Conservation (phyloP, 176 grass and related monocot genomes). For the Oryza nivara region DNA sequence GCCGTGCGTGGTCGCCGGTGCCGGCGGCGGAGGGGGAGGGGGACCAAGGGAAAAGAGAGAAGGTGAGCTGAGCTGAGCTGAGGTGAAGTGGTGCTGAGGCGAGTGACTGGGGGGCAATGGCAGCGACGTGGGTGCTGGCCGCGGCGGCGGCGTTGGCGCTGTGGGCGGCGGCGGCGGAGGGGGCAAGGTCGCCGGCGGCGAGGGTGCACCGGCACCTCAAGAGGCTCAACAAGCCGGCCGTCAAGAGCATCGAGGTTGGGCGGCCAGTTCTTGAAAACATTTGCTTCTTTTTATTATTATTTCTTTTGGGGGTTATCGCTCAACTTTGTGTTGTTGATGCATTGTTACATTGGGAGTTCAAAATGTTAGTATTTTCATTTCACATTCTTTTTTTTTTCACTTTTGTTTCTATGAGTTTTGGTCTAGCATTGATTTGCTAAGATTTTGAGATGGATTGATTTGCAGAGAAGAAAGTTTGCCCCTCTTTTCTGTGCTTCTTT, state of each 20-base stretch:
- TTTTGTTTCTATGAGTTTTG: background rate
- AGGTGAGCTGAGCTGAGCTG: background rate
- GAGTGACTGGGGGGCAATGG: conserved; percentile 42
- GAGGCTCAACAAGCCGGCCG: conserved; percentile 77
- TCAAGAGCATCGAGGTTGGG: conserved; percentile 83
- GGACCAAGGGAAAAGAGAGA: background rate
- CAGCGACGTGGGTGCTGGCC: conserved; percentile 17
- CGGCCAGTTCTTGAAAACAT: background rate
- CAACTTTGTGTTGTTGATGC: background rate
- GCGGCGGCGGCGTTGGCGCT: conserved; percentile 33
- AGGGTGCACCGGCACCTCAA: conserved; percentile 80
- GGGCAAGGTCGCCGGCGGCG: conserved; percentile 38
- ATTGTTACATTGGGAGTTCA: background rate
- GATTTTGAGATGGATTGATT: conserved; percentile 1
- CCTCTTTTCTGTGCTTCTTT: conserved; percentile 24
- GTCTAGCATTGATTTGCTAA: background rate
- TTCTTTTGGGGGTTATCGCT: background rate
- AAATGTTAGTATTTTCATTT: background rate
- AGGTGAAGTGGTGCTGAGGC: background rate
- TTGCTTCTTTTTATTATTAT: background rate
- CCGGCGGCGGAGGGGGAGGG: background rate
- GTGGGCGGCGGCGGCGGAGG: conserved; percentile 48
- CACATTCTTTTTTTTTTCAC: no score
- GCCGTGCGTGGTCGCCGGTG: background rate
- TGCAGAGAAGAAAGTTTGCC: background rate